Base-by-base conservation (phyloP, 73 alveolate species). In the Paramecium biaurelia region DNA sequence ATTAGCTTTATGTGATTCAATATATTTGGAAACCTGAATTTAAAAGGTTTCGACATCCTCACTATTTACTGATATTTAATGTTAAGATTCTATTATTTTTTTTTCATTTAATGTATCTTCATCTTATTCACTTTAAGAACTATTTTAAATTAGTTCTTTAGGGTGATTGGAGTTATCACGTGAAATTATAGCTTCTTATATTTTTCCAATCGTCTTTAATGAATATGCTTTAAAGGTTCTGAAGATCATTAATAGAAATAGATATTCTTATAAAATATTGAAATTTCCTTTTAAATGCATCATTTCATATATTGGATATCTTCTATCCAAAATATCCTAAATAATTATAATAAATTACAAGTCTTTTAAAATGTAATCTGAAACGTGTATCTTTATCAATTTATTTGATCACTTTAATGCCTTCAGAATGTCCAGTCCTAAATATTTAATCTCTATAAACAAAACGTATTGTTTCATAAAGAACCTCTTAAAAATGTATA, bases 321-420 rank as follows among this genome's bases (percentile, higher is more conserved):
- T 79, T 23, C 90, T 32, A 24, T 79, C 74, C 56, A 42, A 42
- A 42, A 41, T 45, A 79, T 79, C 56, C 56, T 63, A 28, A 63
- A 30, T 30, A 1, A 7, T 63, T 0, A 2, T 3, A 0, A 26
- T 14, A 12, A 30, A 9, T 32, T 63, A 63, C 84, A 63, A 72
- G 38, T 79, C 90, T 79, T 23, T 45, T 79, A 15, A 43, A 79
- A 79, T 79, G 90, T 9, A 79, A 45, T 45, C 74, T 79, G 28
- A 43, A 79, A 42, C 90, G 18, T 10, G 90, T 79, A 72, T 79
- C 74, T 79, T 79, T 79, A 63, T 79, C 90, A 10, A 79, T 43
- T 10, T 79, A 24, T 21, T 79, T 79, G 2, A 79, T 79, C 4
- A 15, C 23, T 23, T 79, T 18, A 10, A 79, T 79, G 23, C 76